Evolutionary conservation across 208 protist species (phyloP).

Genomic region (Leishmania arabica): DNA sequence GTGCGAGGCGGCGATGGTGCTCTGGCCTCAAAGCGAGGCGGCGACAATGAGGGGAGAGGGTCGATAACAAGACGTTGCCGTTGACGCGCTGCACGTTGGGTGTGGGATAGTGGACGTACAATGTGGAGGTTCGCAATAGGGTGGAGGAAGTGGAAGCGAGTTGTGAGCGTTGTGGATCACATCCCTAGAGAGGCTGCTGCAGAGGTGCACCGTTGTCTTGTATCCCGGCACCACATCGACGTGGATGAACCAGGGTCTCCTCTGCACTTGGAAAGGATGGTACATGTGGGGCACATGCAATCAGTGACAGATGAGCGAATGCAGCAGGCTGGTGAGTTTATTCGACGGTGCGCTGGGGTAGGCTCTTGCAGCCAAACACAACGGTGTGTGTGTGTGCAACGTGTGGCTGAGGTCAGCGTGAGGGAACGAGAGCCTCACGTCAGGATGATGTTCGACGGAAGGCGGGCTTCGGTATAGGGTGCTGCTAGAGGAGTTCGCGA

Average conservation of each 20-base stretch:
- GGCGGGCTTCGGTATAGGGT: not conserved
- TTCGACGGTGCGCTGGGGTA: not conserved
- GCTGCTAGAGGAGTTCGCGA: not conserved
- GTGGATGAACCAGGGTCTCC: not conserved
- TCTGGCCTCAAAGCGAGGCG: conserved; percentile 5
- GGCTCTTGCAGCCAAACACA: not conserved
- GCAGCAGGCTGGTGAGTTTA: not conserved
- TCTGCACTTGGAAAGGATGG: not conserved
- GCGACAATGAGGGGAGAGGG: not conserved
- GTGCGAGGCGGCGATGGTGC: conserved; percentile 45
- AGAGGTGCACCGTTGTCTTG: not conserved
- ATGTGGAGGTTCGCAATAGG: not conserved
- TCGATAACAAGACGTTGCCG: not conserved
- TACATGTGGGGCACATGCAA: not conserved
- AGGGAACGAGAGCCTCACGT: not conserved
- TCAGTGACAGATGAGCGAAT: not conserved
- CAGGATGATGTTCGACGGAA: not conserved
- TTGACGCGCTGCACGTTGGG: conserved; percentile 29
- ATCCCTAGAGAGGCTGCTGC: not conserved
- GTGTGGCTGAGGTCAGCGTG: not conserved
- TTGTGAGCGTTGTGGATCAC: not conserved
- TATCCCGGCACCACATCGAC: not conserved
- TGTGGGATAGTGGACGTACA: conserved; percentile 1
- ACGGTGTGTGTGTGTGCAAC: not conserved
- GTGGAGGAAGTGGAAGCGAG: not conserved